Percentiles rank a stretch among this genome's conserved stretches.
Conservation (phyloP, 1,139 yeast species). For the Magnusiomyces starmeri region DNA sequence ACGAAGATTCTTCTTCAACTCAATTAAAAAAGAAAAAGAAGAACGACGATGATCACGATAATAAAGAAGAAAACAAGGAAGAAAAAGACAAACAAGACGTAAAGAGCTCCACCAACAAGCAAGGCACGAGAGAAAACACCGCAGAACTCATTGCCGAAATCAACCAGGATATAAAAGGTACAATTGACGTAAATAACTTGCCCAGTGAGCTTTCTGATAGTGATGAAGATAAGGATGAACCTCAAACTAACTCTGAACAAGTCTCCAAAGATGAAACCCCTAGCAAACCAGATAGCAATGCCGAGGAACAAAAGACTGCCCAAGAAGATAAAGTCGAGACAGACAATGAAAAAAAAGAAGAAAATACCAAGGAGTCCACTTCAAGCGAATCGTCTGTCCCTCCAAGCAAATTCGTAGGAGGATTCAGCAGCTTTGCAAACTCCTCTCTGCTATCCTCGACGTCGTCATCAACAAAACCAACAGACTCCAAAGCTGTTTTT, state of each 20-base stretch:
- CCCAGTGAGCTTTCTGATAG: conserved; percentile 6
- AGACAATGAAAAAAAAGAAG: conserved; percentile 6
- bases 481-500: conserved; percentile 1
- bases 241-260: conserved; percentile 1
- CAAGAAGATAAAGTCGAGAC: conserved; percentile 6
- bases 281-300: not conserved
- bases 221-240: conserved; percentile 2
- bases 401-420: conserved; percentile 14
- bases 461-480: conserved; percentile 3
- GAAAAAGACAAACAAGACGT: not conserved
- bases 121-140: not conserved
- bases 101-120: not conserved
- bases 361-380: conserved; percentile 5
- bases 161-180: not conserved
- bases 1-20: too few relatives aligned
- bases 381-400: conserved; percentile 2
- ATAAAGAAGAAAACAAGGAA: not conserved
- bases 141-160: not conserved
- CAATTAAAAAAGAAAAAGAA: too few relatives aligned
- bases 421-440: conserved; percentile 17
- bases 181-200: not conserved
- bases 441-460: conserved; percentile 7
- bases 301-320: too few relatives aligned
- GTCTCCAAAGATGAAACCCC: not conserved
- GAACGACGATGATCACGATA: not conserved